A percentile compares a stretch with the other conserved stretches of the same genome.
Evolutionary conservation across 495 filamentous ascomycete species (phyloP).

Genomic region (Hyaloscypha bicolor): DNA sequence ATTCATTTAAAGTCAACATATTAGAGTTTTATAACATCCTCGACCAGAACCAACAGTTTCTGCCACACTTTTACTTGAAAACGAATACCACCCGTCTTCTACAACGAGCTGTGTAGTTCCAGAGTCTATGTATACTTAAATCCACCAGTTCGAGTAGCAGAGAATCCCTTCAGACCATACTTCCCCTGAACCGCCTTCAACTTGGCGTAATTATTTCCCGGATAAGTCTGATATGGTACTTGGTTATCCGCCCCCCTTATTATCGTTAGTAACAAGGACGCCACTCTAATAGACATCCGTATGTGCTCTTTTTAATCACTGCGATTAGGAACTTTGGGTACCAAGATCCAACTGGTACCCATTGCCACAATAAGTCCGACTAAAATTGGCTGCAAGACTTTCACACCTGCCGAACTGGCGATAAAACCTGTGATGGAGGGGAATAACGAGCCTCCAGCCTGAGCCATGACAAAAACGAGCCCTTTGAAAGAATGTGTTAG

Average conservation of each 20-base stretch:
- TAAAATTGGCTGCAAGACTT: conserved; percentile 53
- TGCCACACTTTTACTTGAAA: no score
- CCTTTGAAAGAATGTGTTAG: conserved; percentile 9
- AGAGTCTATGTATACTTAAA: conserved; percentile 34
- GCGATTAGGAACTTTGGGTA: conserved; percentile 34
- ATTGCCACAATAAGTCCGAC: conserved; percentile 45
- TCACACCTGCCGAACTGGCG: conserved; percentile 47
- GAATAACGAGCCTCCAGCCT: conserved; percentile 53
- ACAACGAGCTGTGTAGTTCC: no score
- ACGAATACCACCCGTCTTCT: no score
- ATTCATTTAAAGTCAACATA: no score
- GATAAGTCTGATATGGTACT: conserved; percentile 18
- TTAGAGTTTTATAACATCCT: no score
- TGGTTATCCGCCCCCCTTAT: conserved; percentile 7
- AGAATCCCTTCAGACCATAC: conserved; percentile 56
- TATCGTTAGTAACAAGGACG: neutral
- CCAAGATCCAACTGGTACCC: conserved; percentile 46
- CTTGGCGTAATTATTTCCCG: conserved; percentile 8
- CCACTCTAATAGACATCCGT: neutral
- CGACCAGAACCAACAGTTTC: no score
- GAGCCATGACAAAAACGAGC: conserved; percentile 51
- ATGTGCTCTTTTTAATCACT: neutral
- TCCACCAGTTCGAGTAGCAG: conserved; percentile 59
- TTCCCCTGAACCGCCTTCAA: conserved; percentile 22
- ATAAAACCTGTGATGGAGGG: conserved; percentile 53